Evolutionary conservation across 2,329 filamentous ascomycete genomes (phyloP).

Genomic region (Boeremia exigua): DNA sequence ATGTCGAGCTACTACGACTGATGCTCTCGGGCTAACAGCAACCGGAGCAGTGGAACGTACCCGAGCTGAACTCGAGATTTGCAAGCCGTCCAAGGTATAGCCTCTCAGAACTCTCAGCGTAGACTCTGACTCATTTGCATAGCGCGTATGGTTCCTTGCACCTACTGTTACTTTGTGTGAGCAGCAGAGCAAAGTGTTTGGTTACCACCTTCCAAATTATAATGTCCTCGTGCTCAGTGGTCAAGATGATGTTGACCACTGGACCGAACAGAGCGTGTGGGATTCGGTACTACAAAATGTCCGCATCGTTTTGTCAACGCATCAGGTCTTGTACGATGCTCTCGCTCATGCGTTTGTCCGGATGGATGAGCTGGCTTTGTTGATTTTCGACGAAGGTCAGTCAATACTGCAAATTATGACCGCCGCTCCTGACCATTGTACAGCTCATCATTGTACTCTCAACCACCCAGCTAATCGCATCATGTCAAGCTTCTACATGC

Average conservation of each 20-base stretch:
- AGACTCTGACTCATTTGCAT: slow-evolving; percentile 3
- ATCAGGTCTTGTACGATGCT: slow-evolving; percentile 76
- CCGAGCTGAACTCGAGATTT: slow-evolving; percentile 50
- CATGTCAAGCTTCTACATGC: slow-evolving; percentile 75
- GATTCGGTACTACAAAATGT: slow-evolving; percentile 67
- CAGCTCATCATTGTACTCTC: slow-evolving; percentile 75
- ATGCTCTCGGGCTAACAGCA: slow-evolving; percentile 17
- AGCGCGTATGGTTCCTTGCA: slow-evolving; percentile 56
- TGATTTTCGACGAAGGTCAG: slow-evolving; percentile 82
- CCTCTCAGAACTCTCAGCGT: not conserved
- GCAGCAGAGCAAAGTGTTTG: slow-evolving; percentile 51
- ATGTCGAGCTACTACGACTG: not conserved
- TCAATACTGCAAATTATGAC: not conserved
- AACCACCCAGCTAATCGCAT: slow-evolving; percentile 71
- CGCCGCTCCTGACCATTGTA: slow-evolving; percentile 6
- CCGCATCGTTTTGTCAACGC: slow-evolving; percentile 78
- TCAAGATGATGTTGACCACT: slow-evolving; percentile 72
- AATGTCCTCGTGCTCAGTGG: slow-evolving; percentile 70
- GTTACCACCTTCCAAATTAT: slow-evolving; percentile 52
- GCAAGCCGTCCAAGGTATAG: slow-evolving; percentile 44
- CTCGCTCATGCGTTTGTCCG: slow-evolving; percentile 75
- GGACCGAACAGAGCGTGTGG: slow-evolving; percentile 74
- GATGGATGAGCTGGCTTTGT: slow-evolving; percentile 67
- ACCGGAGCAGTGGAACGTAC: slow-evolving; percentile 53
- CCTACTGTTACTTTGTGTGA: slow-evolving; percentile 55